These are phyloP conservation scores for Hypomyces rosellus DNA, from an alignment of 2,329 filamentous ascomycete genomes.

Conservation along the genomic window DNA sequence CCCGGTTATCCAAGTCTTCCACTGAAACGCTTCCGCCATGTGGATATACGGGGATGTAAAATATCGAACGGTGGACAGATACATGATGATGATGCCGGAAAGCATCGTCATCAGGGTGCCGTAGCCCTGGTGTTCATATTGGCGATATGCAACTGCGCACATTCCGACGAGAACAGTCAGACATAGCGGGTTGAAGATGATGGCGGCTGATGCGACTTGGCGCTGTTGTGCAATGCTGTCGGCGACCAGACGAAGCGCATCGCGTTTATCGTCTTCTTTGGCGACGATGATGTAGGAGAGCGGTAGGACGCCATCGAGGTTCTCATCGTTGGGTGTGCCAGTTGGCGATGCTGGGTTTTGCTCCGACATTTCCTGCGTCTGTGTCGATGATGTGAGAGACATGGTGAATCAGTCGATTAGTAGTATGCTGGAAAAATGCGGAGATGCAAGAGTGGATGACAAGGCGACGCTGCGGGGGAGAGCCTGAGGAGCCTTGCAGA, in stretches of 20 bases:
- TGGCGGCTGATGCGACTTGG: constrained; percentile 54
- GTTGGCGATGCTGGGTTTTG: background rate
- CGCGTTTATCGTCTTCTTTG: constrained; percentile 51
- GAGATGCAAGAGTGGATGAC: background rate
- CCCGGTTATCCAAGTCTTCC: constrained; percentile 49
- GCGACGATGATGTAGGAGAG: constrained; percentile 54
- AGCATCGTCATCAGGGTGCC: constrained; percentile 49
- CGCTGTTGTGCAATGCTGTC: constrained; percentile 81
- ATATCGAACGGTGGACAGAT: constrained; percentile 55
- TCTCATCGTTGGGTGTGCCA: constrained; percentile 1
- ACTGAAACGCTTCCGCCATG: constrained; percentile 56
- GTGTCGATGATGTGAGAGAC: constrained; percentile 12
- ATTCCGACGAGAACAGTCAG: constrained; percentile 39
- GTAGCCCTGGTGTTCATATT: constrained; percentile 25
- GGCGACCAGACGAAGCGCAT: constrained; percentile 65
- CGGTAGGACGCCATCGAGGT: constrained; percentile 42
- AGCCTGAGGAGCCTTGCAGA: background rate
- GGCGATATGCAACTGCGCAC: constrained; percentile 35
- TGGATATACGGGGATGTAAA: constrained; percentile 56
- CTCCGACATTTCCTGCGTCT: constrained; percentile 10
- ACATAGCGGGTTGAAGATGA: constrained; percentile 57
- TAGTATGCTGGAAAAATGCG: background rate
- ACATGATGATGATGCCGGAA: constrained; percentile 55
- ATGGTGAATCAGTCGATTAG: constrained; percentile 5
- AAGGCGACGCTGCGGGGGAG: background rate